Percentiles rank a stretch among this genome's conserved stretches.
These are phyloP conservation scores for Moesziomyces globuligerus DNA, from an alignment of 1,284 basidiomycete genomes.

Conservation along the genomic window DNA sequence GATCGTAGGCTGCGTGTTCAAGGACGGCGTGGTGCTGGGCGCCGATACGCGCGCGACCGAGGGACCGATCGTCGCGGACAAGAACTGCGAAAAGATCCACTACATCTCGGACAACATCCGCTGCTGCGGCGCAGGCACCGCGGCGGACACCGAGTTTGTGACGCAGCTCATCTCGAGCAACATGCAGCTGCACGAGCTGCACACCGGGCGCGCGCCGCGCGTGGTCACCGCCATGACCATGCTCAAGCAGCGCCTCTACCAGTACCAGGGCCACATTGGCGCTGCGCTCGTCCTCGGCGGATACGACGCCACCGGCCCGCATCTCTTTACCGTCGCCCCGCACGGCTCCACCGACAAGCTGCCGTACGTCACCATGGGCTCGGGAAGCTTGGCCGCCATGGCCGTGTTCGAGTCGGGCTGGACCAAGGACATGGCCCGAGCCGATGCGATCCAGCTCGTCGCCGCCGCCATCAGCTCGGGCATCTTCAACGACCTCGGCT, in stretches of 20 bases:
- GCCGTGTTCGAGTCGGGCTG: conserved; percentile 92
- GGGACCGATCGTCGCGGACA: conserved; percentile 95
- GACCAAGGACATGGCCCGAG: conserved; percentile 84
- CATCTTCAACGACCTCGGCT: conserved; percentile 99
- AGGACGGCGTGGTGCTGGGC: conserved; percentile 91
- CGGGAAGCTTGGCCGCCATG: conserved; percentile 95
- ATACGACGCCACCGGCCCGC: conserved; percentile 89
- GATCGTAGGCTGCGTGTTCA: conserved; percentile 88
- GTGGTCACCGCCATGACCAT: conserved; percentile 98
- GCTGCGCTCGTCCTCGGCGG: conserved; percentile 97
- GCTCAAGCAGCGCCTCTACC: conserved; percentile 87
- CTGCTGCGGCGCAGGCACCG: conserved; percentile 98
- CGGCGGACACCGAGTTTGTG: conserved; percentile 94
- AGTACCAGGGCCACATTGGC: conserved; percentile 92
- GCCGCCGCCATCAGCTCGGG: conserved; percentile 88
- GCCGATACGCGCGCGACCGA: conserved; percentile 96
- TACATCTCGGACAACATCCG: conserved; percentile 77
- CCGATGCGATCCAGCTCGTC: conserved; percentile 85
- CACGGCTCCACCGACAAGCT: conserved; percentile 99
- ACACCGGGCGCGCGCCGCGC: conserved; percentile 70
- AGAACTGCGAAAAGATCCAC: conserved; percentile 99
- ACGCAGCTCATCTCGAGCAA: conserved; percentile 64
- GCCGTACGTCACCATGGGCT: conserved; percentile 99
- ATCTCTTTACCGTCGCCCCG: conserved; percentile 94
- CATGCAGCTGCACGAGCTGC: conserved; percentile 65